Evolutionary conservation across 352 stramenopile species (phyloP), one percentile per base, ranked within the genome.

Genomic region (Phytopythium sindhum): DNA sequence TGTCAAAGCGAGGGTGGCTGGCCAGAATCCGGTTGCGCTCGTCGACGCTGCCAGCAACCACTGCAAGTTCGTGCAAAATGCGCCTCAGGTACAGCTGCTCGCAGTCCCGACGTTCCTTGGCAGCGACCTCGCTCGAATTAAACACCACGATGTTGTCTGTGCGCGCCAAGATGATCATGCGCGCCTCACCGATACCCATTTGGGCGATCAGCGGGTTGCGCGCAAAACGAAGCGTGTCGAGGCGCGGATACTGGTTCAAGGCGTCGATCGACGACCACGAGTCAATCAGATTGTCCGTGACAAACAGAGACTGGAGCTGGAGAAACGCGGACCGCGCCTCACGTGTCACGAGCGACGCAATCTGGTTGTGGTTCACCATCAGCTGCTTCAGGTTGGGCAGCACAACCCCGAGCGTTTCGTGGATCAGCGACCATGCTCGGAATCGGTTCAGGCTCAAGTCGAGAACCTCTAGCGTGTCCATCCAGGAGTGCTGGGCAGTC

Each of bases 31-130:
- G 66, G 11, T 54, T 50, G 9, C 61, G 62, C 4, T 87, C 74
- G 4, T 67, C 69, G 4, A 57, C 50, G 14, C 59, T 48, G 10
- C 78, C 65, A 10, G 64, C 68, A 0, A 82, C 63, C 6, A 75
- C 77, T 9, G 78, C 78, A 17, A 92, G 33, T 45, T 96, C 85
- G 45, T 90, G 78, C 44, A 91, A 45, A 39, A 96, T 82, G 26
- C 86, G 84, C 61, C 92, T 91, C 21, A 96, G 47, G 55, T 96
- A 96, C 29, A 95, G 70, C 56, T 90, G 83, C 59, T 96, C 88
- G 1, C 80, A 84, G 45, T 96, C 88, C 6, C 62, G 67, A 15
- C 86, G 80, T 56, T 96, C 88, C 57, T 86, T 89, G 14, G 59
- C 29, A 2, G 72, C 66, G 26, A 96, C 72, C 2, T 71, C 73